Percentiles rank a stretch among this genome's conserved stretches.
Conservation (phyloP, 192 early-diverging fungal genomes). For the Cetraspora pellucida region DNA sequence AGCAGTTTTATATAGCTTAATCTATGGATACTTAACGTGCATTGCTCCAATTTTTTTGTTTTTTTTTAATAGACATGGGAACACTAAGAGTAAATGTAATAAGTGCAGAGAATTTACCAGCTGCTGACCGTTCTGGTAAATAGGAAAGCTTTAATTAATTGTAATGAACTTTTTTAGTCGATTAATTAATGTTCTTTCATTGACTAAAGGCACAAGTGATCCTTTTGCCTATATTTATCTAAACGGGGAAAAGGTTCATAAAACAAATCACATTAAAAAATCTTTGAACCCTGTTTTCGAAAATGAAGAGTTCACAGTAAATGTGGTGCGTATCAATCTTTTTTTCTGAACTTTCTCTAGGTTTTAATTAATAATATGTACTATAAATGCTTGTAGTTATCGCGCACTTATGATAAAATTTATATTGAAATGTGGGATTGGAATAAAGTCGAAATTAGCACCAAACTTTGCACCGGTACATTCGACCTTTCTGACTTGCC, state of each 20-base stretch:
- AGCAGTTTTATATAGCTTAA: not conserved
- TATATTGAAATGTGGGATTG: conserved; percentile 75
- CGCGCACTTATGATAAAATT: conserved; percentile 58
- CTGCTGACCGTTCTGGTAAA: conserved; percentile 61
- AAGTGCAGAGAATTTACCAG: conserved; percentile 61
- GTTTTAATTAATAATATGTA: not conserved
- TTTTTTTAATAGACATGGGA: conserved; percentile 57
- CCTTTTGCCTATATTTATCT: conserved; percentile 70
- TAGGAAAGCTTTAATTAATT: not conserved
- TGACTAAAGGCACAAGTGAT: conserved; percentile 60
- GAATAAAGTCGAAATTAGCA: conserved; percentile 71
- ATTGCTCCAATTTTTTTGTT: not conserved
- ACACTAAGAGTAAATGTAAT: conserved; percentile 62
- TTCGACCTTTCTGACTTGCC: conserved; percentile 61
- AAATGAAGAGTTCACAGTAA: conserved; percentile 58
- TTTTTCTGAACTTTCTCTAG: not conserved
- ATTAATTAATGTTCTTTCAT: not conserved
- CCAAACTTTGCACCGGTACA: conserved; percentile 55
- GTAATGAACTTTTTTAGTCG: not conserved
- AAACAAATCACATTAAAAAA: conserved; percentile 74
- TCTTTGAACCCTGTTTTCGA: conserved; percentile 72
- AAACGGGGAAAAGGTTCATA: conserved; percentile 67
- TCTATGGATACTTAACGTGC: not conserved
- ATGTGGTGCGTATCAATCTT: conserved; percentile 43
- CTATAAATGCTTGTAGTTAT: conserved; percentile 27